Percentiles rank a stretch among this genome's conserved stretches.
Conservation (phyloP, 176 grass and related monocot species). For the Zea luxurians region DNA sequence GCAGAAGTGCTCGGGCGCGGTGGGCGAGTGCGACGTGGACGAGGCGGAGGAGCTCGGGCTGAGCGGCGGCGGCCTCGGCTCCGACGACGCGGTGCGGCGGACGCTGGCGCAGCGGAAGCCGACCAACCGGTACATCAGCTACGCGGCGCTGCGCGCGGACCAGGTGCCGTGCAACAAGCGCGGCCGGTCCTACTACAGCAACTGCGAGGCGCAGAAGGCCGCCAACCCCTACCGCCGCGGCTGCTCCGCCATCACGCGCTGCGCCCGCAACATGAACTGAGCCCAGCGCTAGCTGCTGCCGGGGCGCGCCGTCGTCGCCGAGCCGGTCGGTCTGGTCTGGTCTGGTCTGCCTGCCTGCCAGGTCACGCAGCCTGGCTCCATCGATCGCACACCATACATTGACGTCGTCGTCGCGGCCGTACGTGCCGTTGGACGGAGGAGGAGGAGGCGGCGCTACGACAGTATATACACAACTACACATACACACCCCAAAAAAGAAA, state of each 20-base stretch:
- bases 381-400: no score
- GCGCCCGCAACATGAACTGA: conserved; percentile 41
- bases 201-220: conserved; percentile 35
- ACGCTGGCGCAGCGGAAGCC: conserved; percentile 32
- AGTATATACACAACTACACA: no score
- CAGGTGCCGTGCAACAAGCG: conserved; percentile 64
- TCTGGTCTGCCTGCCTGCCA: background rate
- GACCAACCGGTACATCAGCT: conserved; percentile 57
- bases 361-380: background rate
- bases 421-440: no score
- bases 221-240: conserved; percentile 74
- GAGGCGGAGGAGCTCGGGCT: conserved; percentile 42
- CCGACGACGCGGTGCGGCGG: conserved; percentile 19
- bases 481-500: no score
- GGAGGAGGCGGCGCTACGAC: no score
- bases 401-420: no score
- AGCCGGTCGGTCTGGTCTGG: background rate
- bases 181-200: conserved; percentile 69
- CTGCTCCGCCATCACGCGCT: conserved; percentile 72
- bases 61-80: no score
- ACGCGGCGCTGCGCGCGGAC: conserved; percentile 53
- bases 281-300: background rate
- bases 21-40: conserved; percentile 50
- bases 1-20: conserved; percentile 34
- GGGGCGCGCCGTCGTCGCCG: no score